These are phyloP conservation scores for Lentinus tigrinus DNA, from an alignment of 768 basidiomycete genomes.

Conservation along the genomic window DNA sequence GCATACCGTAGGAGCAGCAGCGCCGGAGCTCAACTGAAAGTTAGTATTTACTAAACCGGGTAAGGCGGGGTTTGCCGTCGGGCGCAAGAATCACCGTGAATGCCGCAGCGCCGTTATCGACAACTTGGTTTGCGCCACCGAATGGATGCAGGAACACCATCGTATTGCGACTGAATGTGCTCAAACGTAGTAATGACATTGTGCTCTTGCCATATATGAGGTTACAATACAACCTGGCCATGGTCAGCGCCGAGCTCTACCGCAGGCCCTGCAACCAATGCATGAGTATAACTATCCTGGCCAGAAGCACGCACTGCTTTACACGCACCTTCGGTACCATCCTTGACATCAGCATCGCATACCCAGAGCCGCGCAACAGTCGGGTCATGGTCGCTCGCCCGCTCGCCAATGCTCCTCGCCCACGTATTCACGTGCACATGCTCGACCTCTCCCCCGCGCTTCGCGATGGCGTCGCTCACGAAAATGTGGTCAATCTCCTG, in stretches of 20 bases:
- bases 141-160: no score
- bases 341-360: slow-evolving; percentile 32
- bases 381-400: slow-evolving; percentile 63
- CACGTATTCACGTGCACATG: slow-evolving; percentile 65
- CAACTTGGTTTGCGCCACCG: no score
- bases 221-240: background rate
- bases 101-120: no score
- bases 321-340: background rate
- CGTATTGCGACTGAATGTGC: no score
- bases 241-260: background rate
- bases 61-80: no score
- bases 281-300: no score
- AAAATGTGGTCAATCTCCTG: slow-evolving; percentile 63
- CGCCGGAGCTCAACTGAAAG: no score
- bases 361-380: slow-evolving; percentile 50
- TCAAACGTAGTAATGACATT: no score
- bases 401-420: slow-evolving; percentile 39
- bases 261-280: background rate
- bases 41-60: no score
- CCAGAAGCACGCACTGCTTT: background rate
- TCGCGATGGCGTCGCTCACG: slow-evolving; percentile 44
- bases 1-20: no score
- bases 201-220: no score
- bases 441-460: slow-evolving; percentile 45
- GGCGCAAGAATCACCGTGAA: no score